Conservation (phyloP, 352 stramenopile genomes). For the Phytophthora foliorum region DNA sequence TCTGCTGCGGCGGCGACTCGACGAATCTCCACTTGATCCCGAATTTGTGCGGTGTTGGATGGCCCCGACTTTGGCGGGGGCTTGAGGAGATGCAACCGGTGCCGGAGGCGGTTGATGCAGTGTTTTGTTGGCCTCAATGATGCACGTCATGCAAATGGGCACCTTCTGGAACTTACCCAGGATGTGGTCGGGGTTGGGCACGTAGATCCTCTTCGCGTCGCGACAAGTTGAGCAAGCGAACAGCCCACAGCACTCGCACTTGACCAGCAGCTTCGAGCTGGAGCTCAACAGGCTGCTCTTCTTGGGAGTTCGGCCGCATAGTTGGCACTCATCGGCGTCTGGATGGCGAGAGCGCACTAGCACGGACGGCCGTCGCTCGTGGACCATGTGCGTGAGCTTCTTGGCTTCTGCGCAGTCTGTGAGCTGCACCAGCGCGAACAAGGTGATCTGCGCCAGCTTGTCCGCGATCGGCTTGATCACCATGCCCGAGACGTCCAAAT, state of each 20-base stretch:
- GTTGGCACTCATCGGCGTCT: slow-evolving; percentile 37
- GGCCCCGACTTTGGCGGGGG: neutral
- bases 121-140: slow-evolving; percentile 49
- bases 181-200: slow-evolving; percentile 45
- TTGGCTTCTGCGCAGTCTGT: slow-evolving; percentile 64
- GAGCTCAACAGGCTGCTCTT: slow-evolving; percentile 45
- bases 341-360: slow-evolving; percentile 38
- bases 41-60: slow-evolving; percentile 15
- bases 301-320: slow-evolving; percentile 53
- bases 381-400: slow-evolving; percentile 55
- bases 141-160: slow-evolving; percentile 50
- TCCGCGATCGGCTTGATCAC: slow-evolving; percentile 48
- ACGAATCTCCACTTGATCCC: slow-evolving; percentile 21
- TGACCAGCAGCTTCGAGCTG: slow-evolving; percentile 46
- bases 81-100: slow-evolving; percentile 1
- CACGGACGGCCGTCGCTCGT: slow-evolving; percentile 46
- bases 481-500: slow-evolving; percentile 45
- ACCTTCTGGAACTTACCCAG: slow-evolving; percentile 58
- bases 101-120: slow-evolving; percentile 6
- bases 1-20: slow-evolving; percentile 5
- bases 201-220: slow-evolving; percentile 56
- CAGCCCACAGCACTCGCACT: slow-evolving; percentile 61
- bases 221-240: slow-evolving; percentile 62
- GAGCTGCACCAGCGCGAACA: slow-evolving; percentile 53
- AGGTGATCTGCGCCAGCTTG: slow-evolving; percentile 40